Evolutionary conservation across 306 rosid genomes (phyloP), one percentile per base, ranked within the genome.

Genomic region (Cucumis melo): DNA sequence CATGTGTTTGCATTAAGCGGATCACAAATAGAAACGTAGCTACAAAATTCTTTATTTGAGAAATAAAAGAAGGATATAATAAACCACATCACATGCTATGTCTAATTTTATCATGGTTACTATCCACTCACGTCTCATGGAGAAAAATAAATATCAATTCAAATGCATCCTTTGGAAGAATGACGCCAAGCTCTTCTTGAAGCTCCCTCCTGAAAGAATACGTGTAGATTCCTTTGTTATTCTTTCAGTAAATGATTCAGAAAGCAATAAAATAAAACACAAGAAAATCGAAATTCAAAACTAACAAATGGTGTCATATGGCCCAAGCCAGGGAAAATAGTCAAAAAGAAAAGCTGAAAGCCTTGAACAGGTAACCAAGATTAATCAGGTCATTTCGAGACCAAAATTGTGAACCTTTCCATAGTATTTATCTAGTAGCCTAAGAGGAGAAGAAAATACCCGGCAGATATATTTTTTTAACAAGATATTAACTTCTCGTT

Each of bases 161-260:
- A 29, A 94, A 94, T 64, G 97, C 97, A 81, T 94, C 97, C 81
- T 78, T 74, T 51, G 97, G 96, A 80, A 94, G 97, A 80, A 44
- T 82, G 80, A 94, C 58, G 51, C 97, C 97, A n/a, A 94, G 92
- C 91, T 94, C 97, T 83, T 91, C 96, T 77, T 90, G 85, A 13
- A 94, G 93, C 86, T 94, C 97, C 88, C 95, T 90, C 87, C 98
- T 94, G 89, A 80, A 81, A 86, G 79, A 59, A 77, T 19, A 80
- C 67, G 70, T 21, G 57, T 76, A 44, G 21, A 42, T n/a, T 39
- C 20, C 41, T 16, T 76, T 42, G 8, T 44, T 13, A 46, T 16
- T 23, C 17, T 16, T 72, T 48, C 44, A 71, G 55, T 70, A 46
- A 12, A 16, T 44, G 74, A 48, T 71, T 48, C 41, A 71, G 8